Evolutionary conservation across 1,284 basidiomycete genomes (phyloP).

Genomic region (Pseudomicrostroma phylloplanum): DNA sequence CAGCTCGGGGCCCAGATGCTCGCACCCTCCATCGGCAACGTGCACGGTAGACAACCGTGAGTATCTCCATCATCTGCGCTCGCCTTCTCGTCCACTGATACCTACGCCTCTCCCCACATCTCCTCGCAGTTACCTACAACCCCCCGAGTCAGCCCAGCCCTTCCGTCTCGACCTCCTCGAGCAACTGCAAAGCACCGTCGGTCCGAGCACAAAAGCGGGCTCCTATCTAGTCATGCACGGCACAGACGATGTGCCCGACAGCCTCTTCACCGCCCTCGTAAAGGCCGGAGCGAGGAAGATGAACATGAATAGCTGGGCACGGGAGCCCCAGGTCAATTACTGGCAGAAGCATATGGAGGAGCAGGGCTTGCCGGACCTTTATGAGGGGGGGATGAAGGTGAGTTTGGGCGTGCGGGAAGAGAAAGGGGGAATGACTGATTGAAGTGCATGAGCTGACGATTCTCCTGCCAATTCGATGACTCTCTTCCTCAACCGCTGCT

Average conservation of each 20-base stretch:
- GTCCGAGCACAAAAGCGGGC: conserved; percentile 16
- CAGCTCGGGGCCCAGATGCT: conserved; percentile 53
- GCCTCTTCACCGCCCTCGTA: conserved; percentile 22
- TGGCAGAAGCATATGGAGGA: conserved; percentile 17
- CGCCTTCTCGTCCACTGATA: no score
- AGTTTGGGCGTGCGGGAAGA: conserved; percentile 6
- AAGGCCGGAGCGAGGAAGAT: conserved; percentile 21
- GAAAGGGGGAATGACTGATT: background rate
- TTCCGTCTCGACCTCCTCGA: conserved; percentile 24
- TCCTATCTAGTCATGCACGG: conserved; percentile 25
- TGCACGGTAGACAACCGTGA: conserved; percentile 49
- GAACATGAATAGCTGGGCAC: conserved; percentile 30
- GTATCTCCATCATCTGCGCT: conserved; percentile 13
- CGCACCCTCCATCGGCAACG: conserved; percentile 54
- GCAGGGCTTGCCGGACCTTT: conserved; percentile 22
- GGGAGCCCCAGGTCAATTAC: conserved; percentile 25
- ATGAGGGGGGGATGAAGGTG: conserved; percentile 24
- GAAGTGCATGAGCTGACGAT: conserved; percentile 4
- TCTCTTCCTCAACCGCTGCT: background rate
- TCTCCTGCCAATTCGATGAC: background rate
- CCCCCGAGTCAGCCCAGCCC: background rate
- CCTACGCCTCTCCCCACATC: no score
- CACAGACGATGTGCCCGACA: conserved; percentile 26
- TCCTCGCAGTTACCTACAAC: background rate
- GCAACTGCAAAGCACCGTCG: conserved; percentile 19